phyloP scores from a whole-genome alignment of 306 rosid genomes.

The Castanea sativa region DNA sequence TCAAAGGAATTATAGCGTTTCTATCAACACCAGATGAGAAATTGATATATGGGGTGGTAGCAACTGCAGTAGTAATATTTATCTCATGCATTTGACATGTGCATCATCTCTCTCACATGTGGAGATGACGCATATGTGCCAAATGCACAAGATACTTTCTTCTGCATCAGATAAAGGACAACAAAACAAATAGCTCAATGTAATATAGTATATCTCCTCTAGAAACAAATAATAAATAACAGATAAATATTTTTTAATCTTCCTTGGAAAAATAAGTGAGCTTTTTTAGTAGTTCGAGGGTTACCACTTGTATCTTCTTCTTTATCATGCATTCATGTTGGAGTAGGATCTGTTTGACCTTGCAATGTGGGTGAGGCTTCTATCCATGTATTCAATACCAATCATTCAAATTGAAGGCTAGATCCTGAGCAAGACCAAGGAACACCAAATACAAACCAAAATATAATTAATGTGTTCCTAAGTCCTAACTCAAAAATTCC shows the following conservation, averaged over 20 bases:
- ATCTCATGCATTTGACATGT: too few species aligned
- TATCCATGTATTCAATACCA: not conserved
- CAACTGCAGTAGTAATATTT: not conserved
- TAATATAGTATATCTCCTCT: not conserved
- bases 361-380: slow-evolving; percentile 19
- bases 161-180: not conserved
- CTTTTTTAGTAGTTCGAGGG: slow-evolving; percentile 6
- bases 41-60: not conserved
- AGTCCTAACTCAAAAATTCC: not conserved
- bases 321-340: slow-evolving; percentile 15
- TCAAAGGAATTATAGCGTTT: too few species aligned
- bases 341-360: slow-evolving; percentile 22
- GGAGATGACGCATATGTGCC: too few species aligned
- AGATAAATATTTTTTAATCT: not conserved
- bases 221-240: not conserved
- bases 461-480: not conserved
- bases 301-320: slow-evolving; percentile 33
- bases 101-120: too few species aligned
- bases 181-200: not conserved
- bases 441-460: not conserved
- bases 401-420: not conserved
- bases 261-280: not conserved
- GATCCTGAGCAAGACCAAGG: not conserved
- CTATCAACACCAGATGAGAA: not conserved
- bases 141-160: too few species aligned